phyloP scores from a whole-genome alignment of 441 rosid species.

The Corymbia calophylla region DNA sequence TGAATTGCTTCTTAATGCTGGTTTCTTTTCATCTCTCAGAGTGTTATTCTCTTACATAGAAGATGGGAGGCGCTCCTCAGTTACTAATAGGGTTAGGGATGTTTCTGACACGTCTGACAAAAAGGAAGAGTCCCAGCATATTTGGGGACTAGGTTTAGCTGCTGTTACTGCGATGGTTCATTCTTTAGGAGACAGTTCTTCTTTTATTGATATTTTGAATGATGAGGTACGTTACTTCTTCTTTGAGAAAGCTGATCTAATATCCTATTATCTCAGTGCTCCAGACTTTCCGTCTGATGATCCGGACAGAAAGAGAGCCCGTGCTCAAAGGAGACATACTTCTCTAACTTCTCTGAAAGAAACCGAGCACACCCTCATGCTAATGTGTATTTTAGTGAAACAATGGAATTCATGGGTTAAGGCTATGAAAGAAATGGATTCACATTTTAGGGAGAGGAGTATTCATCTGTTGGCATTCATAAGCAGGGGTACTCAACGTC shows the following conservation, averaged over 20 bases:
- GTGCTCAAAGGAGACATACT: conserved; percentile 50
- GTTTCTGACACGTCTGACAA: conserved; percentile 23
- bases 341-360: conserved; percentile 72
- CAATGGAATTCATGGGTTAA: conserved; percentile 73
- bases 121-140: conserved; percentile 48
- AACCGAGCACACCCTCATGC: conserved; percentile 77
- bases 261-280: conserved; percentile 61
- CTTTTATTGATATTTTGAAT: conserved; percentile 36
- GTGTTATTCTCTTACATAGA: conserved; percentile 48
- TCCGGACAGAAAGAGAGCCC: conserved; percentile 63
- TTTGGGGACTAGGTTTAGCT: conserved; percentile 89
- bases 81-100: conserved; percentile 24
- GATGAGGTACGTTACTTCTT: conserved; percentile 67
- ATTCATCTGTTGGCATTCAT: conserved; percentile 87
- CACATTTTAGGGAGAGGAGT: conserved; percentile 69
- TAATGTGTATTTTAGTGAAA: conserved; percentile 73
- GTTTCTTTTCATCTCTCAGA: conserved; percentile 63
- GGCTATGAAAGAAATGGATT: conserved; percentile 67
- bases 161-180: conserved; percentile 76
- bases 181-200: conserved; percentile 57
- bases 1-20: conserved; percentile 75
- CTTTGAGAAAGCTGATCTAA: conserved; percentile 60
- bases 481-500: conserved; percentile 66
- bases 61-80: conserved; percentile 31
- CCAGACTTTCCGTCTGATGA: conserved; percentile 63